These are phyloP conservation scores for Chytriomyces sp. DNA, from an alignment of 192 early-diverging fungal species.

Conservation along the genomic window DNA sequence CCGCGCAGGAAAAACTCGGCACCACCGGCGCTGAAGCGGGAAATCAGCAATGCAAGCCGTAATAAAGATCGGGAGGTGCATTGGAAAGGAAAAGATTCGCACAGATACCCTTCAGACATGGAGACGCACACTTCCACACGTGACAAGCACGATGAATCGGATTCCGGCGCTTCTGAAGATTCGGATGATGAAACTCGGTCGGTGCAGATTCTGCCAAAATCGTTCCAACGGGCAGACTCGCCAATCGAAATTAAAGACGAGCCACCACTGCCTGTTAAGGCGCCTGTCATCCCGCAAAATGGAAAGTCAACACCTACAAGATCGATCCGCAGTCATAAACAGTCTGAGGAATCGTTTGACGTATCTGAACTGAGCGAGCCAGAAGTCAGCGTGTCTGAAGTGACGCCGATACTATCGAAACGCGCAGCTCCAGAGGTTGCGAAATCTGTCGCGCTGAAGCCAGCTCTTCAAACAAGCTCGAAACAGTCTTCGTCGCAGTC, in stretches of 20 bases:
- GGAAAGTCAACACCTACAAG: background rate
- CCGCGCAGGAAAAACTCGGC: too few species aligned
- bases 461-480: slow-evolving; percentile 3
- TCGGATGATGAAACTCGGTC: background rate
- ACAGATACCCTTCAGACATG: background rate
- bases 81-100: background rate
- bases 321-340: slow-evolving; percentile 5
- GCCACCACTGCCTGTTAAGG: background rate
- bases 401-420: too few species aligned
- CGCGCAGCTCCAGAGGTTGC: background rate
- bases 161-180: background rate
- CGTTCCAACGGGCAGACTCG: background rate
- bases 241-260: background rate
- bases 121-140: background rate
- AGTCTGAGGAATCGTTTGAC: slow-evolving; percentile 39
- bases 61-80: too few species aligned
- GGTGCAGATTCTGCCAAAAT: background rate
- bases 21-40: background rate
- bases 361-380: slow-evolving; percentile 34
- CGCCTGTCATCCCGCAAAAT: background rate
- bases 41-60: background rate
- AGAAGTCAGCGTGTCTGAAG: background rate
- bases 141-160: background rate
- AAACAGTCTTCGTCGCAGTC: slow-evolving; percentile 17
- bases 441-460: slow-evolving; percentile 22